Conservation (phyloP, 2,329 filamentous ascomycete species). For the Talaromyces sp. region DNA sequence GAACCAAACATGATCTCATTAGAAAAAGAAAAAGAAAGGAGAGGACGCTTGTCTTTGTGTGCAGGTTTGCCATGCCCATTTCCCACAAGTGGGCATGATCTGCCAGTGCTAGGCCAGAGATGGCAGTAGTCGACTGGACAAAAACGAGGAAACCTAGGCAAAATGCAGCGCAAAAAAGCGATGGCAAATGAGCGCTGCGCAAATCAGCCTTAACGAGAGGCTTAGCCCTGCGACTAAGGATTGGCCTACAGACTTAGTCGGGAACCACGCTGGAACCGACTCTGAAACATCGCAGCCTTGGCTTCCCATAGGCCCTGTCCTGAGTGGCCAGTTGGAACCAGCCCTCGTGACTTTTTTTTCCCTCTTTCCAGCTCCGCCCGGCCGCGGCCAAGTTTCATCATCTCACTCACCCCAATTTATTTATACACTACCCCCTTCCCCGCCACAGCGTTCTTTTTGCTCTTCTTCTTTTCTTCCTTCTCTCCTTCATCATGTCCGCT, state of each 20-base stretch:
- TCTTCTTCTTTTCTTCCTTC: not conserved
- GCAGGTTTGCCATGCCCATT: not conserved
- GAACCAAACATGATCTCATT: not conserved
- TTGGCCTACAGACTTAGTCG: not conserved
- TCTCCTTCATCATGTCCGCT: constrained; percentile 33
- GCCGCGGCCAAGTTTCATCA: not conserved
- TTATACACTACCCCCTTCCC: not conserved
- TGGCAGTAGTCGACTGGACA: not conserved
- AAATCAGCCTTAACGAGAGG: not conserved
- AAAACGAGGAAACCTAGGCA: not conserved
- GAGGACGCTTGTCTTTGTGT: too few species aligned
- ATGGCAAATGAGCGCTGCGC: not conserved
- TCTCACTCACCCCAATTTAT: not conserved
- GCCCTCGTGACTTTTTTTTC: not conserved
- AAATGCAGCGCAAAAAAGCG: not conserved
- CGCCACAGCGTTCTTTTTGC: not conserved
- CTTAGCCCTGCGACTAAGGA: not conserved
- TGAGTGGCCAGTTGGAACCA: not conserved
- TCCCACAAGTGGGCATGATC: not conserved
- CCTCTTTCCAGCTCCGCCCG: not conserved
- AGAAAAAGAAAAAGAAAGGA: not conserved
- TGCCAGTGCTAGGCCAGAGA: not conserved
- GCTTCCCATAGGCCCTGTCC: not conserved
- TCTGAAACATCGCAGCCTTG: not conserved
- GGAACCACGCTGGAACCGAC: not conserved